Evolutionary conservation across 345 rosid genomes (phyloP), one percentile per base, ranked within the genome.

Genomic region (Microcos paniculata): DNA sequence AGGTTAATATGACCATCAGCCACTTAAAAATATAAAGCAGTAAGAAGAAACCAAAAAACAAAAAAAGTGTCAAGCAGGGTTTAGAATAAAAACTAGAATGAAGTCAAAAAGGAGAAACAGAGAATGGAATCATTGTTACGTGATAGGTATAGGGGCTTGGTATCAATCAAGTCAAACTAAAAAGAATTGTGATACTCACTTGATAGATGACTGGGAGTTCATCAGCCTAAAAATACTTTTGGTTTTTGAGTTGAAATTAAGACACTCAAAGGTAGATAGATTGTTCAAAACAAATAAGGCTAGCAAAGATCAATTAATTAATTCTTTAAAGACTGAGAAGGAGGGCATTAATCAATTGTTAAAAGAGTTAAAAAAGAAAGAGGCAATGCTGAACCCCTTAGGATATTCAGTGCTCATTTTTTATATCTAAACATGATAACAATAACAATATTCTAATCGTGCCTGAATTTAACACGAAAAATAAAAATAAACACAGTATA

Each of bases 11-110:
- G 43, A 51, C 28, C 40, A 26, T 55, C 48, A 73, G 66, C 53
- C 69, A 59, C 66, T 45, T 61, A 73, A 16, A 61, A 2, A 61
- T 46, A 61, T 57, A 24, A 42, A 24, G 30, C 45, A 61, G 68
- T 11, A 61, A 16, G 74, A n/a, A 70, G 19, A 33, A 10, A 8
- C 12, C 35, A 71, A 59, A 71, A 71, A 4, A 31, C 19, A 53
- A 33, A 71, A 30, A 45, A 53, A 3, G 14, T 21, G 0, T 33
- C 53, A 33, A 35, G 33, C 49, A 71, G 40, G 3, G 40, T 1
- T 5, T n/a, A n/a, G n/a, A n/a, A n/a, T n/a, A n/a, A n/a, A n/a
- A n/a, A n/a, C n/a, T n/a, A n/a, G n/a, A n/a, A n/a, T n/a, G n/a
- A n/a, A n/a, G n/a, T n/a, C n/a, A n/a, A n/a, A n/a, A n/a, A n/a